Evolutionary conservation across 768 basidiomycete species (phyloP).

Genomic region (Mycena galopus): DNA sequence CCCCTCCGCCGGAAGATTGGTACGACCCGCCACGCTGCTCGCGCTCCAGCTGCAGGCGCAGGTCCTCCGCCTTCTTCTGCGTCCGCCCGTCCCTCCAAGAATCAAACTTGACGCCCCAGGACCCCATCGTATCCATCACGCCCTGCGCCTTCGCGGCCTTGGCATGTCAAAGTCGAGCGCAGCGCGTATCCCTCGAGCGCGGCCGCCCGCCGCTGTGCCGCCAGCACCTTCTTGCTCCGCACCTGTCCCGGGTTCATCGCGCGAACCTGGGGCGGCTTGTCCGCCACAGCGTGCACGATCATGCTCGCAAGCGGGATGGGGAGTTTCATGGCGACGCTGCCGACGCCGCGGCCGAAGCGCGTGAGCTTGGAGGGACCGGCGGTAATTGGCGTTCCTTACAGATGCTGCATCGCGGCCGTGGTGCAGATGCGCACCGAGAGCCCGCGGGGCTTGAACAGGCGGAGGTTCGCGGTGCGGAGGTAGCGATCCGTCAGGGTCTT

Average conservation of each 20-base stretch:
- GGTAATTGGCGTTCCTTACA: slow-evolving; percentile 29
- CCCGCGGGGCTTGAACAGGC: slow-evolving; percentile 41
- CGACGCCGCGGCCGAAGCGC: slow-evolving; percentile 36
- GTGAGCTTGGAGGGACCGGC: slow-evolving; percentile 24
- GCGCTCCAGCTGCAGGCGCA: slow-evolving; percentile 33
- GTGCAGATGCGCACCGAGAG: slow-evolving; percentile 43
- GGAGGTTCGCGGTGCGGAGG: slow-evolving; percentile 40
- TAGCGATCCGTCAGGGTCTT: slow-evolving; percentile 45
- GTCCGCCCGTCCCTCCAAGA: slow-evolving; percentile 29
- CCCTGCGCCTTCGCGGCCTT: slow-evolving; percentile 39
- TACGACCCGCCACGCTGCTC: neutral
- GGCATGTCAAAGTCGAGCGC: slow-evolving; percentile 37
- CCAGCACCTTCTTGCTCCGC: slow-evolving; percentile 24
- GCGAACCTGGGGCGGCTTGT: slow-evolving; percentile 27
- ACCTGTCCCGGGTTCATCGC: slow-evolving; percentile 16
- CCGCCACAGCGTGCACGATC: slow-evolving; percentile 38
- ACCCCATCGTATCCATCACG: slow-evolving; percentile 39
- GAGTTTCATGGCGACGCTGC: slow-evolving; percentile 30
- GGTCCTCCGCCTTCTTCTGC: slow-evolving; percentile 36
- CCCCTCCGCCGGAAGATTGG: no score
- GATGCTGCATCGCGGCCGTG: slow-evolving; percentile 39
- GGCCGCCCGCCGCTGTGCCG: slow-evolving; percentile 36
- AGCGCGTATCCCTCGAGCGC: slow-evolving; percentile 38
- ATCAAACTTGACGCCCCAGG: slow-evolving; percentile 40
- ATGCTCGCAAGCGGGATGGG: slow-evolving; percentile 31